Evolutionary conservation across 2,329 filamentous ascomycete species (phyloP).

Genomic region (Cytospora leucostoma): DNA sequence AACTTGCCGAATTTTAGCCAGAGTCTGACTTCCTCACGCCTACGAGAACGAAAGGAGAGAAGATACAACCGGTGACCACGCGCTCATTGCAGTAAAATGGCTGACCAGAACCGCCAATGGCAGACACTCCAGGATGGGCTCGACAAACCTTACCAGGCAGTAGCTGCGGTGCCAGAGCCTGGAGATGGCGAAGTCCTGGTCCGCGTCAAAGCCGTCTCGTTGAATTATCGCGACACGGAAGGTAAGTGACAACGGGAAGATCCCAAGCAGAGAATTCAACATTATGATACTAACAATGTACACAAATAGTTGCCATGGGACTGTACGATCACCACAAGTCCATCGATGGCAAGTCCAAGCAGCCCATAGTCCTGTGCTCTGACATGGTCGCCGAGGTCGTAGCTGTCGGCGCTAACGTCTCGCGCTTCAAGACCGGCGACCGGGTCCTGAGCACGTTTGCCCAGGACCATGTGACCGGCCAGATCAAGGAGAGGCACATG

Average conservation of each 20-base stretch:
- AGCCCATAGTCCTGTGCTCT: constrained; percentile 62
- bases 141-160: constrained; percentile 50
- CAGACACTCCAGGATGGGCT: constrained; percentile 56
- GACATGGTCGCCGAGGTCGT: constrained; percentile 69
- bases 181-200: constrained; percentile 55
- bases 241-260: constrained; percentile 35
- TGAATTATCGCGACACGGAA: constrained; percentile 54
- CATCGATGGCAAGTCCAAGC: constrained; percentile 40
- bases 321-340: constrained; percentile 67
- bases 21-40: too few relatives aligned
- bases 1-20: neutral
- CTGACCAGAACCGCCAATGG: constrained; percentile 47
- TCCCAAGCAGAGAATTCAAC: neutral
- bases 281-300: neutral
- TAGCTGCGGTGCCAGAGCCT: constrained; percentile 49
- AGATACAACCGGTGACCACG: neutral
- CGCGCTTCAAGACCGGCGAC: constrained; percentile 56
- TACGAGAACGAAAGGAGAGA: too few relatives aligned
- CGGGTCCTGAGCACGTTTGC: constrained; percentile 69
- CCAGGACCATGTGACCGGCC: constrained; percentile 58
- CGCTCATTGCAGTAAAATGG: constrained; percentile 5
- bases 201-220: constrained; percentile 47
- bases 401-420: constrained; percentile 45
- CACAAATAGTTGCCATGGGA: constrained; percentile 60
- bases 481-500: constrained; percentile 58